phyloP scores from a whole-genome alignment of 257 asterid species.

The Solanum piurae region DNA sequence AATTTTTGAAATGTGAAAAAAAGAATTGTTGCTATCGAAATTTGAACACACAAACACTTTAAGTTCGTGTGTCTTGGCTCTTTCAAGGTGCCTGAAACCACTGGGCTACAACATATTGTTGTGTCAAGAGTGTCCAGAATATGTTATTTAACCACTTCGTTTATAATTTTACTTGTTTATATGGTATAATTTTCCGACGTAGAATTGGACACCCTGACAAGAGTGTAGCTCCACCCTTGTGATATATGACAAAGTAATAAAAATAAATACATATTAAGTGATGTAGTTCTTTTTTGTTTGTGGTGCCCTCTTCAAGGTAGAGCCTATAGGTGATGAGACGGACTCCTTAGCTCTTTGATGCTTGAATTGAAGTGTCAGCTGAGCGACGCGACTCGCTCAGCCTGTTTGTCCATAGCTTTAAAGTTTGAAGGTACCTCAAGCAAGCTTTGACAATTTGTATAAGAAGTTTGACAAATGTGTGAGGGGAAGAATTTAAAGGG shows the following conservation, averaged over 20 bases:
- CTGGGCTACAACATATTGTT: neutral
- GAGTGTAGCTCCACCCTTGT: neutral
- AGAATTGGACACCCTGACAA: too few relatives aligned
- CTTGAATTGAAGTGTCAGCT: neutral
- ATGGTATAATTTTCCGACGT: neutral
- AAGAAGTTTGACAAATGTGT: neutral
- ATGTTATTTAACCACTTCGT: neutral
- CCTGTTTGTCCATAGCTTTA: neutral
- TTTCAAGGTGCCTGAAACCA: neutral
- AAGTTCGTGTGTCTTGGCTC: neutral
- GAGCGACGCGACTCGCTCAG: neutral
- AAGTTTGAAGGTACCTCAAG: neutral
- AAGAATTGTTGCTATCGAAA: neutral
- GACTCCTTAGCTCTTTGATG: neutral
- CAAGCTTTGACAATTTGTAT: neutral
- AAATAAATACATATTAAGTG: neutral
- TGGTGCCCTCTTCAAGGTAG: neutral
- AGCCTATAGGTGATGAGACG: neutral
- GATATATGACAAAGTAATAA: neutral
- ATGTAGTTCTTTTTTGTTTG: neutral
- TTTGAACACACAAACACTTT: neutral
- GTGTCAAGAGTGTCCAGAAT: neutral
- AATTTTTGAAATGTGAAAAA: neutral
- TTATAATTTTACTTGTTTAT: neutral
- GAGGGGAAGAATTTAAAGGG: neutral